A percentile compares a stretch with the other conserved stretches of the same genome.
These are phyloP conservation scores for Parachaetomium inaequale DNA, from an alignment of 495 filamentous ascomycete species.

Conservation along the genomic window DNA sequence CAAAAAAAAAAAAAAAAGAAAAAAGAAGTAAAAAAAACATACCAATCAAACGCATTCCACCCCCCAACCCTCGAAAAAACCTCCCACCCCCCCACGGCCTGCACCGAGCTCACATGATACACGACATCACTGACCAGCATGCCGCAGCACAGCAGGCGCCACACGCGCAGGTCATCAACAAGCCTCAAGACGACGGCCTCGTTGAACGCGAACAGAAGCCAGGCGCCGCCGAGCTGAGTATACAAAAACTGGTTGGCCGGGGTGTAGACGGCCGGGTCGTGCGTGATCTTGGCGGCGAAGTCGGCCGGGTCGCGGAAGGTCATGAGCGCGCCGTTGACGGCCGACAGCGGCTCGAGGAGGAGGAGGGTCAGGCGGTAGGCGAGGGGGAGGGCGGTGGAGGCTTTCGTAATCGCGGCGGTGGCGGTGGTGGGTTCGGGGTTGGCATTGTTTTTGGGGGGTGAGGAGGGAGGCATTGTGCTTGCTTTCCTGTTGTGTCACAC, in stretches of 20 bases:
- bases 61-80: slow-evolving; percentile 10
- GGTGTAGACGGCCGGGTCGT: slow-evolving; percentile 9
- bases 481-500: too few species aligned
- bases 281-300: slow-evolving; percentile 31
- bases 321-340: slow-evolving; percentile 31
- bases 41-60: slow-evolving; percentile 25
- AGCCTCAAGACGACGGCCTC: slow-evolving; percentile 55
- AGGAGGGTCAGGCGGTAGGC: slow-evolving; percentile 54
- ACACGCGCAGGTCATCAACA: slow-evolving; percentile 51
- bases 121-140: slow-evolving; percentile 31
- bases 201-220: slow-evolving; percentile 54
- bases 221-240: slow-evolving; percentile 49
- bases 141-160: slow-evolving; percentile 38
- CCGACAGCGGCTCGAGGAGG: slow-evolving; percentile 52
- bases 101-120: slow-evolving; percentile 19
- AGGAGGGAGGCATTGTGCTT: too few species aligned
- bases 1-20: too few species aligned
- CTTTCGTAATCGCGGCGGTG: background rate
- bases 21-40: too few species aligned
- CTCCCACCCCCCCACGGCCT: slow-evolving; percentile 32
- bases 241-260: slow-evolving; percentile 32
- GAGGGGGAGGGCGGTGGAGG: slow-evolving; percentile 29
- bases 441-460: too few species aligned
- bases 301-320: slow-evolving; percentile 41
- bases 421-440: too few species aligned